Evolutionary conservation across 1,139 yeast genomes (phyloP), one percentile per base, ranked within the genome.

Genomic region (Yamadazyma atmosphaerica): DNA sequence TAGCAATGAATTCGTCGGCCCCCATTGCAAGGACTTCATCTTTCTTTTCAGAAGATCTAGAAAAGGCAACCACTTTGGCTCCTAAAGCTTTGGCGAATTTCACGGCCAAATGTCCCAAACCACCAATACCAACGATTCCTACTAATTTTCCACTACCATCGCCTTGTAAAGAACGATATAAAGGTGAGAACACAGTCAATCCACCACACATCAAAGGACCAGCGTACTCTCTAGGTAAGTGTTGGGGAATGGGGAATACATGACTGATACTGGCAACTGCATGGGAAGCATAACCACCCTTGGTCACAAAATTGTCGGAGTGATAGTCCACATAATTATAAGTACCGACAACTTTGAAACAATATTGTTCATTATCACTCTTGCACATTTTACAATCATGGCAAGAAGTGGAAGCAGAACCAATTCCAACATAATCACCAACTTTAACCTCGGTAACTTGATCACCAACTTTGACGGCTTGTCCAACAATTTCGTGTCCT

Each of bases 141-240:
- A 72, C 73, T 37, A 72, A 68, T 44, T 63, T 65, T 17, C 47
- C 56, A 15, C 46, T 49, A 23, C 44, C 53, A 39, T 55, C 43
- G 13, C 17, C 35, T 51, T 60, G 61, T 26, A 62, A 47, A 45
- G 61, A 56, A 52, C 71, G 57, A 34, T 62, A 61, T 44, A 81
- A 55, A 25, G 86, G 86, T 4, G 80, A 68, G 59, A 64, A 80
- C 83, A 73, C 77, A 18, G 86, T 81, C 50, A 79, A 63, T 43
- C 87, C 87, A 31, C 82, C 86, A 63, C 87, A 81, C 65, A 81
- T 61, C 56, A 81, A 65, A 18, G 86, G 85, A 11, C 84, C 84
- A 22, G 79, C 77, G 37, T 61, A 60, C 36, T 60, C 64, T 17
- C 73, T 59, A 16, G 62, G 59, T 44, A 80, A 54, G 18, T 43